Conservation (phyloP, 2,329 filamentous ascomycete species). For the Hirsutella minnesotensis region DNA sequence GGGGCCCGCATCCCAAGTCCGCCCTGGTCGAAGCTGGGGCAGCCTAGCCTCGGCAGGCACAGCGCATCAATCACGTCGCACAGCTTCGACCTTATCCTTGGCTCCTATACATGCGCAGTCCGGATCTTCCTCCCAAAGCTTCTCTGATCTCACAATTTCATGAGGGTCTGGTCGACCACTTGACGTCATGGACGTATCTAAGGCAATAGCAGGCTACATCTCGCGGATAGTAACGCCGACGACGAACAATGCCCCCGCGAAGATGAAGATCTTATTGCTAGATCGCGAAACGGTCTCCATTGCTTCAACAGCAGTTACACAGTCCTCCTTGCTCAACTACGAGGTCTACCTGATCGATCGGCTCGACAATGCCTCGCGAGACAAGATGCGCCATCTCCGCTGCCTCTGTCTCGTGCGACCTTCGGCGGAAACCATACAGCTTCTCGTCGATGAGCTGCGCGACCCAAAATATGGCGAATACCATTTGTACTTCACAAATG, state of each 20-base stretch:
- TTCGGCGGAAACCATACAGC: constrained; percentile 83
- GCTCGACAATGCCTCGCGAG: constrained; percentile 75
- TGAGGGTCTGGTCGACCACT: too few species aligned
- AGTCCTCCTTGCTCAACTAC: constrained; percentile 87
- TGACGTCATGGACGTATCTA: constrained; percentile 73
- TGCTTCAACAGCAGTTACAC: constrained; percentile 88
- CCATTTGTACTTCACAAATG: constrained; percentile 93
- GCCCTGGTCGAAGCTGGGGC: too few species aligned
- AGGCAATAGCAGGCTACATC: constrained; percentile 89
- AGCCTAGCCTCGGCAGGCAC: too few species aligned
- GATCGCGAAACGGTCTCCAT: constrained; percentile 92
- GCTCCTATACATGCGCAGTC: too few species aligned
- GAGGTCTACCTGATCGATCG: constrained; percentile 97
- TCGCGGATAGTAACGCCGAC: constrained; percentile 74
- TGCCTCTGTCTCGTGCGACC: constrained; percentile 90
- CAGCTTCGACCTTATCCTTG: too few species aligned
- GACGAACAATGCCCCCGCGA: constrained; percentile 66
- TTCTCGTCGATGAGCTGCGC: constrained; percentile 86
- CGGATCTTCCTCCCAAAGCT: too few species aligned
- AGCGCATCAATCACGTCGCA: too few species aligned
- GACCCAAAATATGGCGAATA: constrained; percentile 98
- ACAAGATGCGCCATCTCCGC: constrained; percentile 95
- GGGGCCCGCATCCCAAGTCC: too few species aligned
- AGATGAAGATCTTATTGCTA: constrained; percentile 96
- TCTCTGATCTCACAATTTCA: too few species aligned